These are phyloP conservation scores for Solanum verrucosum DNA, from an alignment of 257 asterid species.

Conservation along the genomic window DNA sequence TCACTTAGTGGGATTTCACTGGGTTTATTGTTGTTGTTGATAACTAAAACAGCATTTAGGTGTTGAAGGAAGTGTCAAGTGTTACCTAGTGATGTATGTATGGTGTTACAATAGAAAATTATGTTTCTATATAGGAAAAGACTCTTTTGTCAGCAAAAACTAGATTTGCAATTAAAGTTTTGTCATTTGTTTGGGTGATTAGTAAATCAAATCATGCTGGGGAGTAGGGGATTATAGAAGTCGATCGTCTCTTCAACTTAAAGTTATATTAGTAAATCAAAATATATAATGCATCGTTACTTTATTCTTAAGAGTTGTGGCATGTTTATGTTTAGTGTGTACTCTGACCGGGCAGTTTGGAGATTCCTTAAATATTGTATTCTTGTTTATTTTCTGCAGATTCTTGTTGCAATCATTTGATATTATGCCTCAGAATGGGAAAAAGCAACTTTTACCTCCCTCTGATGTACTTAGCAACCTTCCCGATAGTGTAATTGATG, in stretches of 20 bases:
- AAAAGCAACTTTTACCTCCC: background rate
- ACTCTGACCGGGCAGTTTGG: background rate
- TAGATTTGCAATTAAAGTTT: background rate
- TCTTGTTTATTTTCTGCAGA: background rate
- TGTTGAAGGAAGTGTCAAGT: background rate
- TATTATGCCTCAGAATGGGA: background rate
- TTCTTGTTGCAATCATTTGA: background rate
- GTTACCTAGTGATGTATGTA: background rate
- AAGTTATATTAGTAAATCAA: too few species aligned
- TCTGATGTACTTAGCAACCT: background rate
- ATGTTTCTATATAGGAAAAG: background rate
- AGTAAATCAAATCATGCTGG: conserved; percentile 15
- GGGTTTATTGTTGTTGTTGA: too few species aligned
- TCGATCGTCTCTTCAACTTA: background rate
- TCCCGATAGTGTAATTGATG: background rate
- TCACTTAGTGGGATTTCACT: too few species aligned
- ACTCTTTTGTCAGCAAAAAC: background rate
- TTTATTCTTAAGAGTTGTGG: background rate
- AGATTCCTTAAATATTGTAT: background rate
- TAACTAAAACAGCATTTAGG: background rate
- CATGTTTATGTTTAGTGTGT: background rate
- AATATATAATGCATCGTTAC: background rate
- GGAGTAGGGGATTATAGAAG: background rate
- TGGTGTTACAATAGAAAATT: background rate
- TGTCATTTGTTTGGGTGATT: background rate